Evolutionary conservation across 2,329 filamentous ascomycete genomes (phyloP), one percentile per base, ranked within the genome.

Genomic region (Coniochaeta sp.): DNA sequence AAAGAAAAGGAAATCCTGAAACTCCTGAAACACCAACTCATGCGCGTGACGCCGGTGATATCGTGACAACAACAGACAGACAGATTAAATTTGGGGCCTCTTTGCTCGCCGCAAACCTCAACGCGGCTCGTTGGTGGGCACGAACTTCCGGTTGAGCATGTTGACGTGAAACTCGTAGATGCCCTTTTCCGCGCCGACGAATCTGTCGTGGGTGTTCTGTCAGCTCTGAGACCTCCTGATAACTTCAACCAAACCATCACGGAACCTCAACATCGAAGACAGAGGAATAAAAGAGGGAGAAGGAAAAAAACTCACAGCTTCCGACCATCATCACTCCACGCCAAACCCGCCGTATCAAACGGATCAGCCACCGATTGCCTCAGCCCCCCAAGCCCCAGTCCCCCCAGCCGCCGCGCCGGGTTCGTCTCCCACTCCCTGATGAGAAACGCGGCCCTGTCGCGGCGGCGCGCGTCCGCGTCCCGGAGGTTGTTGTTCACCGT

Each of bases 81-180:
- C 30, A 32, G 30, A 32, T 32, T 32, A 32, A 5, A 32, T 32
- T 6, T 10, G 30, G 30, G 5, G 30, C 30, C 30, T 9, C 9
- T 9, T 32, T 32, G 5, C 30, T 9, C 30, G 5, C 30, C 9
- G 4, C 30, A 32, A 4, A 5, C 10, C 30, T 44, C 22, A 57
- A 2, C 38, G 55, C 55, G 32, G 55, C 22, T 55, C 28, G 63
- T 85, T 73, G 63, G 80, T 82, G 2, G 85, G 82, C 63, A 79
- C 81, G 34, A 80, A 74, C 71, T 85, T 89, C 62, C 89, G 79
- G 60, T 76, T 79, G 56, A 82, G 78, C 19, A 86, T 66, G 69
- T 91, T 86, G 64, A 93, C 80, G 36, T 80, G 81, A 66, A 90
- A 85, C 73, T 92, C 88, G 67, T 90, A 90, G 59, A 93, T 88